Conservation (phyloP, 768 basidiomycete species). For the Cystofilobasidium ferigula region DNA sequence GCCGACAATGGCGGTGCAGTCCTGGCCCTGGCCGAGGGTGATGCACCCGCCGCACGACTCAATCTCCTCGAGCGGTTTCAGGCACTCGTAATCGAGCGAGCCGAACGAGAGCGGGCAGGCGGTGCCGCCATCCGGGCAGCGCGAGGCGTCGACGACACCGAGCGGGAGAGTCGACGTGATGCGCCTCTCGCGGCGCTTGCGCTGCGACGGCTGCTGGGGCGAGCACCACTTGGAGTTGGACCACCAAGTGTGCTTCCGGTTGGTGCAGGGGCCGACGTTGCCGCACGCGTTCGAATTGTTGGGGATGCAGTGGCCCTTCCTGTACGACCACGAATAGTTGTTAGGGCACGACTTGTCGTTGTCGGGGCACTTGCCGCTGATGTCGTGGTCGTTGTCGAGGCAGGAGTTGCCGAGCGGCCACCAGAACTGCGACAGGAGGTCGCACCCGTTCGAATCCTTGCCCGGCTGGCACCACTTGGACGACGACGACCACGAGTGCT, state of each 20-base stretch:
- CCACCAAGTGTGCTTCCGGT: constrained; percentile 1
- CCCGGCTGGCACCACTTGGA: background rate
- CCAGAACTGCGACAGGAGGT: background rate
- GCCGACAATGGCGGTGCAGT: constrained; percentile 16
- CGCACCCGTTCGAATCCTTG: background rate
- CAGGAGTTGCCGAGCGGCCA: background rate
- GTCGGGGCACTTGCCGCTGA: background rate
- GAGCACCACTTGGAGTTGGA: background rate
- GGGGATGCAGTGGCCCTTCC: constrained; percentile 11
- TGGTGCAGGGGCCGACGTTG: constrained; percentile 10
- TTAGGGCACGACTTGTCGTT: background rate
- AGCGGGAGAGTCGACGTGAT: constrained; percentile 6
- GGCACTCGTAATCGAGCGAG: constrained; percentile 11
- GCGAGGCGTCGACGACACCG: constrained; percentile 10
- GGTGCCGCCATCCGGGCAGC: constrained; percentile 14
- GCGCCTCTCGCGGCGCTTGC: background rate
- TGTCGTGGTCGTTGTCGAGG: constrained; percentile 6
- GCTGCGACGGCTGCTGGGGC: background rate
- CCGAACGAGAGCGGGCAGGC: constrained; percentile 8
- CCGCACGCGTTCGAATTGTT: constrained; percentile 9
- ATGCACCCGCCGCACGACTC: constrained; percentile 24
- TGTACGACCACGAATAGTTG: constrained; percentile 7
- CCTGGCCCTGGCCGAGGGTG: constrained; percentile 11
- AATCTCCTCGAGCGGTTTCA: constrained; percentile 11
- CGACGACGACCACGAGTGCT: constrained; percentile 6